phyloP scores from a whole-genome alignment of 2,329 filamentous ascomycete genomes.

The Pleochaeta shiraiana region DNA sequence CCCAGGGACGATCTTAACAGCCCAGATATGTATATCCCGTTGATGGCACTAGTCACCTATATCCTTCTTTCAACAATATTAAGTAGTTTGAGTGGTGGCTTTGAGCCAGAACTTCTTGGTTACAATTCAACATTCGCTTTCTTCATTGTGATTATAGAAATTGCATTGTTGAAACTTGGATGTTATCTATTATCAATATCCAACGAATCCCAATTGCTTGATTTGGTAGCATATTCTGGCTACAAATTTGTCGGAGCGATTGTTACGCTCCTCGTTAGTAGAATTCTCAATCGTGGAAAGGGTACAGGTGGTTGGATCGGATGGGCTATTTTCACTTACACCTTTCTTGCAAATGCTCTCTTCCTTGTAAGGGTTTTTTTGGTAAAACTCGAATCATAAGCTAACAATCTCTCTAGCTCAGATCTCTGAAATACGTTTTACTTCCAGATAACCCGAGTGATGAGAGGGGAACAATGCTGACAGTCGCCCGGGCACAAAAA shows the following conservation, averaged over 20 bases:
- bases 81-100: conserved; percentile 72
- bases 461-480: conserved; percentile 36
- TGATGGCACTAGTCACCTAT: conserved; percentile 96
- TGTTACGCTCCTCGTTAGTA: conserved; percentile 58
- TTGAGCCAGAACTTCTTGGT: conserved; percentile 83
- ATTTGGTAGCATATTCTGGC: conserved; percentile 86
- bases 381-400: neutral
- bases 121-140: conserved; percentile 72
- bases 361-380: conserved; percentile 47
- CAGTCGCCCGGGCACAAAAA: conserved; percentile 64
- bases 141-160: conserved; percentile 67
- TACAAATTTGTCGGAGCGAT: conserved; percentile 99
- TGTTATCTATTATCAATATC: conserved; percentile 89
- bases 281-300: conserved; percentile 54
- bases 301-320: conserved; percentile 75
- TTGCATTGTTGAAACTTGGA: conserved; percentile 73
- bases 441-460: conserved; percentile 60
- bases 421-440: conserved; percentile 87
- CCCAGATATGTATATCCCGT: conserved; percentile 98
- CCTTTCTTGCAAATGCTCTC: conserved; percentile 82
- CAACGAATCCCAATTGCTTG: conserved; percentile 80
- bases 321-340: conserved; percentile 79
- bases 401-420: conserved; percentile 35
- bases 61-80: conserved; percentile 83
- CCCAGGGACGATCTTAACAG: conserved; percentile 93